These are phyloP conservation scores for Blumeriella jaapii DNA, from an alignment of 2,329 filamentous ascomycete species.

Conservation along the genomic window DNA sequence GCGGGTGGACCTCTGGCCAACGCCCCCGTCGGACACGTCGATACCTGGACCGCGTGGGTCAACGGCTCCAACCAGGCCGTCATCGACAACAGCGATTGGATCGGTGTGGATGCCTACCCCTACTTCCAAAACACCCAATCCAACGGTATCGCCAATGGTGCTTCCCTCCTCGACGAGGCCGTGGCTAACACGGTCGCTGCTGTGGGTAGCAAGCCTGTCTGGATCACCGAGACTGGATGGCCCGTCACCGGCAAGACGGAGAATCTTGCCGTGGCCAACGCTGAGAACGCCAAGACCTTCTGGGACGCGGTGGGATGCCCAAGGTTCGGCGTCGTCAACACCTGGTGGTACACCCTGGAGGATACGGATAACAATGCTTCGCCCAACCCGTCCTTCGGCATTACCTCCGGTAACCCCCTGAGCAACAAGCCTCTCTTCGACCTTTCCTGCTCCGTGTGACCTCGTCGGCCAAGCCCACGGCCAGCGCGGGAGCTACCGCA, in stretches of 20 bases:
- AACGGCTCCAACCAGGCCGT: slow-evolving; percentile 62
- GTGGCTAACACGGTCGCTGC: slow-evolving; percentile 46
- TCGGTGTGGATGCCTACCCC: slow-evolving; percentile 75
- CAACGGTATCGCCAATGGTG: slow-evolving; percentile 55
- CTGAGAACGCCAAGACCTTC: slow-evolving; percentile 63
- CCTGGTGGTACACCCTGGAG: slow-evolving; percentile 70
- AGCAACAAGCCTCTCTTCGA: slow-evolving; percentile 48
- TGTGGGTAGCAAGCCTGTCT: slow-evolving; percentile 58
- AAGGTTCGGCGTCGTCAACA: slow-evolving; percentile 50
- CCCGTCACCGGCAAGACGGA: slow-evolving; percentile 57
- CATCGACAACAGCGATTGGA: slow-evolving; percentile 59
- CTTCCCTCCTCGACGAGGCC: slow-evolving; percentile 56
- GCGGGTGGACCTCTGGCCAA: slow-evolving; percentile 45
- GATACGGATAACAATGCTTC: slow-evolving; percentile 45
- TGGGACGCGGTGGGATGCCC: slow-evolving; percentile 71
- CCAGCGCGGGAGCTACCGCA: slow-evolving; percentile 10
- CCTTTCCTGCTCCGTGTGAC: slow-evolving; percentile 42
- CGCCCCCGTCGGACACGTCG: slow-evolving; percentile 66
- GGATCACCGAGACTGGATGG: slow-evolving; percentile 86
- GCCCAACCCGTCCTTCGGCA: slow-evolving; percentile 59
- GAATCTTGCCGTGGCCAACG: slow-evolving; percentile 50
- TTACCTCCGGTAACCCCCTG: slow-evolving; percentile 43
- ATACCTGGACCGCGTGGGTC: slow-evolving; percentile 75
- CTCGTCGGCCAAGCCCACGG: slow-evolving; percentile 12
- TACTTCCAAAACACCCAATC: slow-evolving; percentile 65